Evolutionary conservation across 805 yeast species (phyloP).

Genomic region (Yarrowia yakushimensis): DNA sequence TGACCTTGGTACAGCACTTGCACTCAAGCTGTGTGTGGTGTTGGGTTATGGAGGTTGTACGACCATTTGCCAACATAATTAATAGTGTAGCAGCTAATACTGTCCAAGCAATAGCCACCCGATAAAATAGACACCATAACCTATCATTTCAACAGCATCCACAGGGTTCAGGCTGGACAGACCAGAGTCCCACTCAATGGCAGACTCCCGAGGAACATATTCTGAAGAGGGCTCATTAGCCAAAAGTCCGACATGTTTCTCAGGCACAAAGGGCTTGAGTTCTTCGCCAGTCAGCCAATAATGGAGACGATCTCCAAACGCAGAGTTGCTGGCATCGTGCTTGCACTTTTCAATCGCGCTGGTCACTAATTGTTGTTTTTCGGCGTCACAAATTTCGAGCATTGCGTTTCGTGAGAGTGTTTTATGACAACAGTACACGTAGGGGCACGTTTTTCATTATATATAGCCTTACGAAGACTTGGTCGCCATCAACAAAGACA

Average conservation of each 20-base stretch:
- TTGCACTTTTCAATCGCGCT: slow-evolving; percentile 4
- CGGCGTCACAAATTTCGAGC: slow-evolving; percentile 19
- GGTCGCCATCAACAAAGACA: not conserved
- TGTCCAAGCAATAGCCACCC: not conserved
- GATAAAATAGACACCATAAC: not conserved
- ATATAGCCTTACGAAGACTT: not conserved
- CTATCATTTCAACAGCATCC: slow-evolving; percentile 5
- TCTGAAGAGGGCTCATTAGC: slow-evolving; percentile 14
- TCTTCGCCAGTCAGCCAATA: slow-evolving; percentile 16
- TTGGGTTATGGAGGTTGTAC: too few relatives aligned
- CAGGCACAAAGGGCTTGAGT: slow-evolving; percentile 18
- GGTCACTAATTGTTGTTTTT: not conserved
- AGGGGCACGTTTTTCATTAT: not conserved
- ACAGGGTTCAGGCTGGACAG: slow-evolving; percentile 13
- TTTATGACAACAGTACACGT: not conserved
- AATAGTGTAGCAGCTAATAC: not conserved
- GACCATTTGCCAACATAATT: too few relatives aligned
- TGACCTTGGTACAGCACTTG: not conserved
- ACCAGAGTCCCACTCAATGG: slow-evolving; percentile 12
- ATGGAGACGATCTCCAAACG: slow-evolving; percentile 1
- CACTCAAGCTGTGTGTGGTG: not conserved
- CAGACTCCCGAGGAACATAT: not conserved
- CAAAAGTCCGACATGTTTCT: not conserved
- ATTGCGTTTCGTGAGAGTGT: not conserved
- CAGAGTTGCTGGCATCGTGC: not conserved